These are phyloP conservation scores for Mucor plumbeus DNA, from an alignment of 371 early-diverging fungal genomes.

Conservation along the genomic window DNA sequence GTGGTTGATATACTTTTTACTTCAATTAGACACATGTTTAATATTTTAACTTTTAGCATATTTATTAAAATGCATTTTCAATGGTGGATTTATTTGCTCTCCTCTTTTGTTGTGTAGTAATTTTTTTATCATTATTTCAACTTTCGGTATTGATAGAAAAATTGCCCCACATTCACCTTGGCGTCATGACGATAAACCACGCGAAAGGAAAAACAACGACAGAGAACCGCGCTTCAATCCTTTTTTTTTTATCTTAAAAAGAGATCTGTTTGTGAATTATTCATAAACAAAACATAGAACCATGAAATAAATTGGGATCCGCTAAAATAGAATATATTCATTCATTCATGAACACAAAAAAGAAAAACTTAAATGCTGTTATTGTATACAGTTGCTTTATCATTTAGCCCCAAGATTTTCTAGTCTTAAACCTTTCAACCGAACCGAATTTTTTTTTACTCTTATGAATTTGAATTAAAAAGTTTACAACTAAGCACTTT, in stretches of 20 bases:
- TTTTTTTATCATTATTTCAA: neutral
- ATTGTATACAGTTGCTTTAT: too few species aligned
- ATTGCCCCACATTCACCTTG: constrained; percentile 2
- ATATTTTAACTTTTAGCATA: neutral
- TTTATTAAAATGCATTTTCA: neutral
- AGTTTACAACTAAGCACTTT: neutral
- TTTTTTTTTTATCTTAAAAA: neutral
- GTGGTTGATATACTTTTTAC: constrained; percentile 11
- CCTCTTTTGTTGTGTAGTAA: neutral
- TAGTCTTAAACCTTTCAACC: neutral
- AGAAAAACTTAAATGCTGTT: neutral
- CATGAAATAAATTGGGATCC: neutral
- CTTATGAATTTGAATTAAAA: neutral
- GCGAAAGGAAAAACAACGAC: constrained; percentile 10
- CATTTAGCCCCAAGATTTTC: too few species aligned
- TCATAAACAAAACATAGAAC: neutral
- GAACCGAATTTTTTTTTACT: neutral
- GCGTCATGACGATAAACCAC: constrained; percentile 8
- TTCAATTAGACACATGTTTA: constrained; percentile 5
- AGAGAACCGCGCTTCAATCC: constrained; percentile 5
- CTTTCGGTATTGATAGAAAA: neutral
- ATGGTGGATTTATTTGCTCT: neutral
- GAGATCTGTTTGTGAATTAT: neutral
- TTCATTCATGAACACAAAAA: neutral
- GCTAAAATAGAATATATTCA: neutral